Base-by-base conservation (phyloP, 768 basidiomycete species). In the Leucosporidium creatinivorum region DNA sequence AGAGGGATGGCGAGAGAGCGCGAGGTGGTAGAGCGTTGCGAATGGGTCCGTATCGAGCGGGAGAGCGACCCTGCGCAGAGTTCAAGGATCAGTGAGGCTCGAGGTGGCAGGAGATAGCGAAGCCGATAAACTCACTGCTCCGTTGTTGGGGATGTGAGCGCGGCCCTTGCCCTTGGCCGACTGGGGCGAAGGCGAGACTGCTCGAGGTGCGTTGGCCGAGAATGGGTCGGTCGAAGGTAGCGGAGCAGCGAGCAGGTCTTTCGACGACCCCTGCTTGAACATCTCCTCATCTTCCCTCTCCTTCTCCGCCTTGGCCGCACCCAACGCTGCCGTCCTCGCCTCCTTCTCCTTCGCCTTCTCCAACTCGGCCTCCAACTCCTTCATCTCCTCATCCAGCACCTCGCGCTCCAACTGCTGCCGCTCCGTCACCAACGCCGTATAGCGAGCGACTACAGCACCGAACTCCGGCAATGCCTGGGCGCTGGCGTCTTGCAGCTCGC, bases 111-210 rank as follows among this genome's bases (percentile, higher is more conserved):
- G 18, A 17, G 58, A 23, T 13, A 36, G 4, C 1, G 44, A n/a
- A 30, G 33, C 50, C n/a, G 55, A n/a, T 9, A 36, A 12, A 52
- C 57, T 36, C 47, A 64, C 58, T 56, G 48, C 48, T n/a, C 44
- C 50, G n/a, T 23, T 51, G 64, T 15, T 23, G 13, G 31, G 39
- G 28, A 47, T 47, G 4, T 50, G 56, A 18, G 68, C 68, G 21
- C 61, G 61, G 5, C 57, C 64, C 21, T 69, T 69, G 52, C 68
- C 68, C 28, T 69, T 69, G 39, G 56, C 33, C 19, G 68, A 69
- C 17, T 60, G 31, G 1, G 54, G 47, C 1, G 50, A 21, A 12
- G 65, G 58, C n/a, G 69, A 69, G n/a, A 61, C 52, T 12, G 69
- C 61, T 4, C 68, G 56, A 8, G 68, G 68, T 1, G 68, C 68